phyloP scores from a whole-genome alignment of 805 yeast genomes.

The Saccharomyces eubayanus region DNA sequence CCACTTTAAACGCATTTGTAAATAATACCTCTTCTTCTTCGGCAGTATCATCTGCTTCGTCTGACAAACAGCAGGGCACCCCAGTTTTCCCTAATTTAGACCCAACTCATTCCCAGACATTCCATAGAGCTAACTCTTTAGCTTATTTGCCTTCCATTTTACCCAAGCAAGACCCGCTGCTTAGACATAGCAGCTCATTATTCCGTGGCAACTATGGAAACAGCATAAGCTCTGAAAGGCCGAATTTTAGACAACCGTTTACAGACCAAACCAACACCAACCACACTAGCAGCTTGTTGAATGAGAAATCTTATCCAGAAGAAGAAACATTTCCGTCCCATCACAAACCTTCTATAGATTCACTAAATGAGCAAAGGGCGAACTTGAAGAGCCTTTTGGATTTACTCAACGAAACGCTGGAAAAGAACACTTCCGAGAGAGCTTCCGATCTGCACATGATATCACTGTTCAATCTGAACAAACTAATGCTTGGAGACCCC shows the following conservation, averaged over 20 bases:
- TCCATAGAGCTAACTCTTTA: slow-evolving; percentile 17
- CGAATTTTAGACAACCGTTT: slow-evolving; percentile 1
- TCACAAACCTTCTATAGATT: slow-evolving; percentile 8
- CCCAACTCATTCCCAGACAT: neutral
- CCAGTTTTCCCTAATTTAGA: neutral
- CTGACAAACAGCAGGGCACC: neutral
- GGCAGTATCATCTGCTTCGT: neutral
- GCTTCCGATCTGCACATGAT: slow-evolving; percentile 29
- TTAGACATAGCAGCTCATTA: neutral
- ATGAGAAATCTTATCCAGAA: slow-evolving; percentile 1
- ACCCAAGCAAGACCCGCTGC: neutral
- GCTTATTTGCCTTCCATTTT: slow-evolving; percentile 11
- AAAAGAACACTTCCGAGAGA: slow-evolving; percentile 22
- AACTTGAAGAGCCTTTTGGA: slow-evolving; percentile 25
- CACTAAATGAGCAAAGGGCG: slow-evolving; percentile 19
- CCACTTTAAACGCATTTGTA: slow-evolving; percentile 27
- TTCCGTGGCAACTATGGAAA: neutral
- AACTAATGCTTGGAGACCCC: slow-evolving; percentile 18
- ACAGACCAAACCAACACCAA: neutral
- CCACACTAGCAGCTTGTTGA: slow-evolving; percentile 1
- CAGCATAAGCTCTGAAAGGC: neutral
- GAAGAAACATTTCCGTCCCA: neutral
- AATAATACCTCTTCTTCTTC: slow-evolving; percentile 10
- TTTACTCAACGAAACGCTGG: slow-evolving; percentile 27
- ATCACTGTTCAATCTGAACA: slow-evolving; percentile 28